Evolutionary conservation across 805 yeast genomes (phyloP).

Genomic region (Tetrapisispora pingtungensis): DNA sequence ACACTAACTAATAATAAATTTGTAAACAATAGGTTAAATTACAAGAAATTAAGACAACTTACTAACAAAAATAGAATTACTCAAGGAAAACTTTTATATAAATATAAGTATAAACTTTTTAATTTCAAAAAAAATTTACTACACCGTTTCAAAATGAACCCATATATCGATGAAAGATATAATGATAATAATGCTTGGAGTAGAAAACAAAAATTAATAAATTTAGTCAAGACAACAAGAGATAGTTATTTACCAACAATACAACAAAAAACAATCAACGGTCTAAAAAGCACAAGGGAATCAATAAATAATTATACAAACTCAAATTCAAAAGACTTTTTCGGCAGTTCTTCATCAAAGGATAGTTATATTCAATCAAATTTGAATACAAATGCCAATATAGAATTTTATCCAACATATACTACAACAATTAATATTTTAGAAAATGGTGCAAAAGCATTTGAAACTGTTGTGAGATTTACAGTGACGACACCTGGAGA

Average conservation of each 20-base stretch:
- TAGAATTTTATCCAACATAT: slow-evolving; percentile 53
- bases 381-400: slow-evolving; percentile 47
- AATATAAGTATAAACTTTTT: not conserved
- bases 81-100: not conserved
- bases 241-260: slow-evolving; percentile 50
- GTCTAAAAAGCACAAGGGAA: slow-evolving; percentile 18
- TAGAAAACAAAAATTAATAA: slow-evolving; percentile 39
- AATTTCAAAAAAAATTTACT: not conserved
- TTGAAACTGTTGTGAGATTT: slow-evolving; percentile 59
- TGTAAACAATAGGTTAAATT: not conserved
- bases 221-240: slow-evolving; percentile 44
- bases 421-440: slow-evolving; percentile 25
- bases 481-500: slow-evolving; percentile 59
- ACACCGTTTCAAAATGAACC: not conserved
- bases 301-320: slow-evolving; percentile 1
- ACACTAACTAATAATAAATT: not conserved
- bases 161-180: not conserved
- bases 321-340: not conserved
- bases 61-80: not conserved
- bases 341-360: not conserved
- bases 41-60: not conserved
- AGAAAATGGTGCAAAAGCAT: slow-evolving; percentile 14
- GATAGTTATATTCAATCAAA: not conserved
- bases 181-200: slow-evolving; percentile 2
- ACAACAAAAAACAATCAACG: slow-evolving; percentile 40